Conservation (phyloP, 495 filamentous ascomycete species). For the Podospora didyma region DNA sequence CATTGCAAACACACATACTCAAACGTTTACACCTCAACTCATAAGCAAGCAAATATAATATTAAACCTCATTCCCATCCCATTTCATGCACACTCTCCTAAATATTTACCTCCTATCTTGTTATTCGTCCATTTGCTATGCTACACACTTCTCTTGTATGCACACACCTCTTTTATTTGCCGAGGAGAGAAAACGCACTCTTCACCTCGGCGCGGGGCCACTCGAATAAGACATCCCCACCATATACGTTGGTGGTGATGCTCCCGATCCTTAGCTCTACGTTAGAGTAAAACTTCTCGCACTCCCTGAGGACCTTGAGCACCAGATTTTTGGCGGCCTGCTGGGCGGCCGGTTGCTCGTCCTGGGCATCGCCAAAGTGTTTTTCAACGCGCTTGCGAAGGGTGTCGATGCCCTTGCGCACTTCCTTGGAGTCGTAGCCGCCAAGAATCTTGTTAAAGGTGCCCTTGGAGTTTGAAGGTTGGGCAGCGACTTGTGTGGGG, state of each 20-base stretch:
- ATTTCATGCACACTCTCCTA: no score
- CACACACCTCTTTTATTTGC: neutral
- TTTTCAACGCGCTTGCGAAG: conserved; percentile 90
- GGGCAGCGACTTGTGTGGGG: conserved; percentile 54
- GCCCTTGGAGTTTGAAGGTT: conserved; percentile 71
- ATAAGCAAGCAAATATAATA: no score
- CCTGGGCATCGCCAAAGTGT: conserved; percentile 86
- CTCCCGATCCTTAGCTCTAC: conserved; percentile 66
- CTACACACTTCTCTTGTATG: neutral
- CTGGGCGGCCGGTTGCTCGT: neutral
- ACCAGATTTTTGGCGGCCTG: conserved; percentile 52
- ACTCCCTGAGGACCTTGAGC: conserved; percentile 71
- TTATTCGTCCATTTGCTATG: no score
- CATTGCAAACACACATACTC: no score
- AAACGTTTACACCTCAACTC: no score
- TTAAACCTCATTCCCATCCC: no score
- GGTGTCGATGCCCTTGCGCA: conserved; percentile 78
- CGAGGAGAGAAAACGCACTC: conserved; percentile 36
- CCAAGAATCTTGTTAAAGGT: conserved; percentile 81
- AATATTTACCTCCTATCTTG: no score
- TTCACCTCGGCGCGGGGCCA: conserved; percentile 52
- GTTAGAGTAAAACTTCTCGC: conserved; percentile 72
- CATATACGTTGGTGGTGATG: conserved; percentile 55
- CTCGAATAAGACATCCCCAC: conserved; percentile 52
- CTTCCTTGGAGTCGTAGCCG: conserved; percentile 74